Evolutionary conservation across 75 land plant species (phyloP), one percentile per base, ranked within the genome.

Genomic region (Isoetes taiwanensis): DNA sequence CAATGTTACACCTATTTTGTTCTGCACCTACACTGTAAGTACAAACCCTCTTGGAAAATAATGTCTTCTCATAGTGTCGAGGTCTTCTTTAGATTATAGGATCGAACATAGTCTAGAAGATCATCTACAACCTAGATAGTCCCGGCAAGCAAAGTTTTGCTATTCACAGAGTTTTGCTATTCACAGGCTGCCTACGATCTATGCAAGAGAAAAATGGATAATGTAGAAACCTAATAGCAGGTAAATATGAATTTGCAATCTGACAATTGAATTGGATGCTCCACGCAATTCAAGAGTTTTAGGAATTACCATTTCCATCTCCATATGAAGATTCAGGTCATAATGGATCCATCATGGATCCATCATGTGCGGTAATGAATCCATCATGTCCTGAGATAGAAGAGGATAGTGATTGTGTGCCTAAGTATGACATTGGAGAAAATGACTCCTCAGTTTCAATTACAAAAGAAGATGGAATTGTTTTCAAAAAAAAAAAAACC

Each of bases 391-490:
- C 76, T 0, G 54, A 78, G 10, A 78, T 86, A 86, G 80, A 83
- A 84, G 57, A 60, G 78, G 34, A 75, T 72, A 16, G 76, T 85
- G 31, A 85, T 82, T 0, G 71, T 63, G 1, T 67, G 81, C 30
- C 30, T 85, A 56, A 72, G 62, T 1, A 58, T 85, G 66, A 78
- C 75, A 14, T 85, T 82, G 54, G 90, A 78, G 58, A 85, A 85
- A 61, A 71, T 70, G 72, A 72, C 72, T 35, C 43, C 56, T 60
- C 72, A 73, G 1, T 72, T 77, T 76, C 43, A 79, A 52, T 59
- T 85, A 60, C 84, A 81, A 0, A 75, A 71, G 53, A 81, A 76
- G 68, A 43, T 85, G 30, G 78, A 76, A 63, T 71, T 67, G 54
- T 76, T 83, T 30, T 34, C 81, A n/a, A n/a, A 21, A 68, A 81